Evolutionary conservation across 2,329 filamentous ascomycete genomes (phyloP).

Genomic region (Arachnomyces sp.): DNA sequence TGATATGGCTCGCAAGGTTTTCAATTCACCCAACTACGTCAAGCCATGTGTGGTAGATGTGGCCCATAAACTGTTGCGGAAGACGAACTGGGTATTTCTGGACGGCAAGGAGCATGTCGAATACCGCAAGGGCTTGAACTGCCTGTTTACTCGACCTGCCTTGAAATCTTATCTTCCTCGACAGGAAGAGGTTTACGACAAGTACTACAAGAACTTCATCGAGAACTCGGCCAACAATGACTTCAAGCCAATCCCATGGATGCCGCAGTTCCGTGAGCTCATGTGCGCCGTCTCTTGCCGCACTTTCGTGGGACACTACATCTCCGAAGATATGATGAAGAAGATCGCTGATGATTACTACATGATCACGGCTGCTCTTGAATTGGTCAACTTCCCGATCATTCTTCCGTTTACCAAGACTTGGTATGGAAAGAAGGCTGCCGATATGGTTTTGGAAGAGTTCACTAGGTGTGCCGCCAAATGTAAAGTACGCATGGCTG

Average conservation of each 20-base stretch:
- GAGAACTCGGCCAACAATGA: slow-evolving; percentile 63
- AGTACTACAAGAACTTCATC: slow-evolving; percentile 75
- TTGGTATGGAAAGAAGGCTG: slow-evolving; percentile 94
- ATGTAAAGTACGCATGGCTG: slow-evolving; percentile 84
- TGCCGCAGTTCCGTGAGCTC: slow-evolving; percentile 85
- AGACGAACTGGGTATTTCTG: slow-evolving; percentile 93
- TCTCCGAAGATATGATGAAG: slow-evolving; percentile 81
- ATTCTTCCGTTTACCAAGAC: slow-evolving; percentile 92
- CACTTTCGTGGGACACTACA: slow-evolving; percentile 96
- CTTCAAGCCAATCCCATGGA: slow-evolving; percentile 75
- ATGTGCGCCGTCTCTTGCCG: slow-evolving; percentile 93
- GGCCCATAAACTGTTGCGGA: slow-evolving; percentile 85
- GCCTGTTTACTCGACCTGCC: slow-evolving; percentile 84
- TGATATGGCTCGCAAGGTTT: slow-evolving; percentile 91
- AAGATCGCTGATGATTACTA: slow-evolving; percentile 97
- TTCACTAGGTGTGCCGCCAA: slow-evolving; percentile 90
- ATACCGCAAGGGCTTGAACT: slow-evolving; percentile 93
- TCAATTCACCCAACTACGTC: slow-evolving; percentile 86
- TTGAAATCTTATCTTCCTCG: slow-evolving; percentile 83
- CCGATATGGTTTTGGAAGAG: slow-evolving; percentile 83
- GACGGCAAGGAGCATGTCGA: slow-evolving; percentile 93
- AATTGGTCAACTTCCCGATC: slow-evolving; percentile 97
- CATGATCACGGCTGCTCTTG: slow-evolving; percentile 86
- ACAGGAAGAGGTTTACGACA: slow-evolving; percentile 84
- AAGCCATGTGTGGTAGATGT: slow-evolving; percentile 96